A percentile compares a stretch with the other conserved stretches of the same genome.
phyloP scores from a whole-genome alignment of 768 basidiomycete species.

The Tulasnella sp. region DNA sequence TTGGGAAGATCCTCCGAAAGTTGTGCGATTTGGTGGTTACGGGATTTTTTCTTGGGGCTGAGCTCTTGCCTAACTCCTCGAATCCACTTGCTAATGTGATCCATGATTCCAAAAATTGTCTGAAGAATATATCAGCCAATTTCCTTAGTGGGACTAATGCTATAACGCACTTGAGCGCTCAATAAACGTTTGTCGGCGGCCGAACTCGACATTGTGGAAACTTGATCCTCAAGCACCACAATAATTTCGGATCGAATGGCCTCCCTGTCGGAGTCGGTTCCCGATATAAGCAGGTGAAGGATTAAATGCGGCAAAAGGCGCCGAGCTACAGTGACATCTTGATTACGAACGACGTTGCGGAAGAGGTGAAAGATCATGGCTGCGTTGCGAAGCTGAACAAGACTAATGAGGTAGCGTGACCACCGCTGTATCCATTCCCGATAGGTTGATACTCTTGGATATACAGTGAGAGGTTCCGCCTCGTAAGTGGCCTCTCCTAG shows the following conservation, averaged over 20 bases:
- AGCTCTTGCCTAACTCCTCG: constrained; percentile 72
- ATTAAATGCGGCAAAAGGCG: constrained; percentile 91
- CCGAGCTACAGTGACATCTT: constrained; percentile 93
- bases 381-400: constrained; percentile 61
- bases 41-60: constrained; percentile 50
- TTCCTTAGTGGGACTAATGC: not conserved
- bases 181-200: constrained; percentile 79
- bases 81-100: constrained; percentile 91
- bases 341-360: constrained; percentile 73
- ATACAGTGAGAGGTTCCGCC: constrained; percentile 69
- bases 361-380: constrained; percentile 76
- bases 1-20: not conserved
- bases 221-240: constrained; percentile 85
- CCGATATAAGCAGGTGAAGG: constrained; percentile 80
- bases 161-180: constrained; percentile 81
- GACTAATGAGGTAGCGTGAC: constrained; percentile 78
- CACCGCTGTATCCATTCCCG: constrained; percentile 95
- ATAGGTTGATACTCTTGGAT: constrained; percentile 75
- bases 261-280: constrained; percentile 58
- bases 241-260: constrained; percentile 76
- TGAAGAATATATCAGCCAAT: constrained; percentile 42
- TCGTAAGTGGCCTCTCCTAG: constrained; percentile 50
- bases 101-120: constrained; percentile 93
- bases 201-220: constrained; percentile 60
- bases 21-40: constrained; percentile 58